Base-by-base conservation (phyloP, 345 rosid genomes). In the Diplotaxis tenuifolia region DNA sequence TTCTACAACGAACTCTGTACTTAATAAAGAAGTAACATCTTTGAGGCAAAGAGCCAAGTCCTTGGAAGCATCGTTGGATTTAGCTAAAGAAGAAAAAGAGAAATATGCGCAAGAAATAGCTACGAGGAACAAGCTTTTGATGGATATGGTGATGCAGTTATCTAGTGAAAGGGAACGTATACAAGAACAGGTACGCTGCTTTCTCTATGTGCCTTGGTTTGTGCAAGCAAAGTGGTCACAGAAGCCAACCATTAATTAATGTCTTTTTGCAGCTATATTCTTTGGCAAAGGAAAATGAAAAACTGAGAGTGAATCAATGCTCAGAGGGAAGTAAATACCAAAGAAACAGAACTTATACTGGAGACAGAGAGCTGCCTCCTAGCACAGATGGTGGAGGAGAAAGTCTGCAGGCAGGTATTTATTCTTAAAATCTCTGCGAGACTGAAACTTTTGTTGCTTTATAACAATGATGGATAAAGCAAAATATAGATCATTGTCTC, bases 81-180 rank as follows among this genome's bases (percentile, higher is more conserved):
- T 77, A 76, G 87, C 82, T 55, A 81, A 84, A 55, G 32, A 67
- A 59, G 87, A 79, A 36, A 89, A 85, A 71, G 75, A 78, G 70
- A 84, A 78, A 61, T 79, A 75, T 57, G 90, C 89, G 5, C 80
- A 84, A 75, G 96, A 91, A 77, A 84, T 94, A 78, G 83, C 82
- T 75, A 45, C 47, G 16, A 78, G 86, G 75, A 80, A 86, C 63
- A 84, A 84, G 76, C 70, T 83, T 75, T 78, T 91, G 79, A 89
- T 79, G 91, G 93, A 95, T 73, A 78, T 86, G 80, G 84, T 89
- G 29, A 73, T 77, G 78, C 88, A 88, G 68, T 82, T 95, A 73
- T 83, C 95, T 19, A 73, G 63, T 16, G 92, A 91, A 81, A 84
- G 97, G 81, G 93, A 95, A 78, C 87, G 85, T 31, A 84, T 95